Evolutionary conservation across 192 early-diverging fungal genomes (phyloP).

Genomic region (Coemansia sp.): DNA sequence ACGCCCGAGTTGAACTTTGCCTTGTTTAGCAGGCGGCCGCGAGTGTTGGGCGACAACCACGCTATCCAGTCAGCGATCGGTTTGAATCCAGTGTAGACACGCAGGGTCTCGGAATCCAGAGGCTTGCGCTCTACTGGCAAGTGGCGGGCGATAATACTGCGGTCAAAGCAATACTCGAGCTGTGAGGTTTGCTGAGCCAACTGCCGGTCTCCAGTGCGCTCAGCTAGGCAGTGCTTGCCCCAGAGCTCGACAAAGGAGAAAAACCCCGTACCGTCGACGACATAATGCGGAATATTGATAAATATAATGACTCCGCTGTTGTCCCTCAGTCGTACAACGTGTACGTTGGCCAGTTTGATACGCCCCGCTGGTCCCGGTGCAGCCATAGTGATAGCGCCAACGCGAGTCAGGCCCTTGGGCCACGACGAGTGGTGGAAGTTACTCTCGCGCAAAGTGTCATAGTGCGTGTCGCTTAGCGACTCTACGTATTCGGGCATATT

Average conservation of each 20-base stretch:
- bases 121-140: conserved; percentile 39
- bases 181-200: conserved; percentile 3
- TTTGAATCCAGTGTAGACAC: conserved; percentile 29
- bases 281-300: conserved; percentile 49
- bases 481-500: conserved; percentile 55
- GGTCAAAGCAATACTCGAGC: conserved; percentile 38
- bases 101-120: conserved; percentile 20
- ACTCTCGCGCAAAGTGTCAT: conserved; percentile 17
- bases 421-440: conserved; percentile 48
- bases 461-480: conserved; percentile 19
- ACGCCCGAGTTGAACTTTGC: conserved; percentile 30
- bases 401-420: conserved; percentile 35
- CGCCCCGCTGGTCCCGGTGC: conserved; percentile 9
- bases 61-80: conserved; percentile 49
- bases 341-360: conserved; percentile 33
- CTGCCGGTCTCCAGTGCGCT: neutral
- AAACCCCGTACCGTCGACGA: conserved; percentile 46
- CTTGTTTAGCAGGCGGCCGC: conserved; percentile 30
- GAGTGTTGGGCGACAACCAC: conserved; percentile 48
- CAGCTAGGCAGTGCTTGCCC: conserved; percentile 30
- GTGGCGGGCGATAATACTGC: conserved; percentile 28
- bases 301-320: conserved; percentile 47
- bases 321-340: conserved; percentile 34
- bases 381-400: conserved; percentile 36
- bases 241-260: conserved; percentile 49